Evolutionary conservation across 2,329 filamentous ascomycete species (phyloP).

Genomic region (Calonectria leucothoes): DNA sequence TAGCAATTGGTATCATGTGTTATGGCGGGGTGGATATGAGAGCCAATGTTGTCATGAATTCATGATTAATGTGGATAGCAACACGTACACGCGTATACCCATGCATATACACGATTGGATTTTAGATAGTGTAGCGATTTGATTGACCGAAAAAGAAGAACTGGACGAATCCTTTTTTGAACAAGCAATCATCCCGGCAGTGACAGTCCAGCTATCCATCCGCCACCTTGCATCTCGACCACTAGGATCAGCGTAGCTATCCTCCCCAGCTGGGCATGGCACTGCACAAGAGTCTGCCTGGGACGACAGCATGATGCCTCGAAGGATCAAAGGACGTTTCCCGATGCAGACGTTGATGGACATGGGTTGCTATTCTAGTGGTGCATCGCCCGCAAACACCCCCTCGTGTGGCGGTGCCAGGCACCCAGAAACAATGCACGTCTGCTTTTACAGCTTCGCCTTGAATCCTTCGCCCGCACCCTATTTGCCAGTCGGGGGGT

Average conservation of each 20-base stretch:
- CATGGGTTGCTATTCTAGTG: neutral
- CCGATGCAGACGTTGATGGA: neutral
- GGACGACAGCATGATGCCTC: neutral
- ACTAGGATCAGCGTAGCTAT: neutral
- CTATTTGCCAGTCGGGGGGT: neutral
- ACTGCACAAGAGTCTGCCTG: conserved; percentile 2
- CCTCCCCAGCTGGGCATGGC: neutral
- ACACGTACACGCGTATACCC: neutral
- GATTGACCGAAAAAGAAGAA: neutral
- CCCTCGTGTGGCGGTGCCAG: neutral
- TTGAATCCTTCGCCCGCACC: neutral
- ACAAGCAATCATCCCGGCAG: neutral
- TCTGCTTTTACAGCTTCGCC: neutral
- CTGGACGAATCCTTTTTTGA: neutral
- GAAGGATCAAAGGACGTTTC: neutral
- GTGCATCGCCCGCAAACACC: neutral
- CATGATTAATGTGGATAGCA: neutral
- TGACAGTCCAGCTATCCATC: neutral
- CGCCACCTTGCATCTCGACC: neutral
- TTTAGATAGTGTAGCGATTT: neutral
- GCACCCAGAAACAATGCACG: neutral
- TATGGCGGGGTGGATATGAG: neutral
- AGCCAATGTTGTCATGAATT: neutral
- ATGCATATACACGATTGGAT: neutral
- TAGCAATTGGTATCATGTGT: neutral